These are phyloP conservation scores for Eucalyptus regnans DNA, from an alignment of 345 rosid species.

Conservation along the genomic window DNA sequence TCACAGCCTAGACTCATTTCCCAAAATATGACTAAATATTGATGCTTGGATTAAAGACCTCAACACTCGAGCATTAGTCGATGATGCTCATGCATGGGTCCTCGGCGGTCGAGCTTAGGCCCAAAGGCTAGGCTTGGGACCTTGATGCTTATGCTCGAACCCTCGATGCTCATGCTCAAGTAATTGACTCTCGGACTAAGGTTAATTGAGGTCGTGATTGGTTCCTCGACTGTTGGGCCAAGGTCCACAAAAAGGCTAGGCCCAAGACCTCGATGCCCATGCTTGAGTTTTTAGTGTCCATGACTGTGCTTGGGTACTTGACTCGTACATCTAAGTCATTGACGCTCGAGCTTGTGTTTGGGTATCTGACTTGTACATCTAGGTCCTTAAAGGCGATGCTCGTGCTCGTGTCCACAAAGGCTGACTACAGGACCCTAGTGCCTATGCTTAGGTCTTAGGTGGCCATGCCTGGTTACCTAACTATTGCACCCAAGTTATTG, in stretches of 20 bases:
- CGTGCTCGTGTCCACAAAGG: not conserved
- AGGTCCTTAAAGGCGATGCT: no score
- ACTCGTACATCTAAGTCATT: not conserved
- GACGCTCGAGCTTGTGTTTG: accelerated
- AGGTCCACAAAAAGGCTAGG: not conserved
- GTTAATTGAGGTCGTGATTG: accelerated
- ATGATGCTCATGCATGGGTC: not conserved
- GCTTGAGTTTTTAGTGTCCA: accelerated
- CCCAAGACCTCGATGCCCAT: accelerated
- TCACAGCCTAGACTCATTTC: accelerated
- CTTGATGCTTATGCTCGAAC: accelerated
- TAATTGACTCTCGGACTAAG: not conserved
- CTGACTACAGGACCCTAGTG: accelerated
- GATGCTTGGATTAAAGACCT: not conserved
- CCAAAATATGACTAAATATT: not conserved
- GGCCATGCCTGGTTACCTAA: not conserved
- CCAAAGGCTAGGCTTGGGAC: not conserved
- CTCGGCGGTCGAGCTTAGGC: accelerated
- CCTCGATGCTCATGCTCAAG: accelerated
- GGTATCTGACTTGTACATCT: no score
- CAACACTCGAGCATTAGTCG: not conserved
- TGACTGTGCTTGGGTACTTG: accelerated
- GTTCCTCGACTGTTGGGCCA: accelerated
- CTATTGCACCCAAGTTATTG: not conserved
- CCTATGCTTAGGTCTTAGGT: not conserved